phyloP scores from a whole-genome alignment of 169 alveolate genomes.

The Eimeria falciformis region DNA sequence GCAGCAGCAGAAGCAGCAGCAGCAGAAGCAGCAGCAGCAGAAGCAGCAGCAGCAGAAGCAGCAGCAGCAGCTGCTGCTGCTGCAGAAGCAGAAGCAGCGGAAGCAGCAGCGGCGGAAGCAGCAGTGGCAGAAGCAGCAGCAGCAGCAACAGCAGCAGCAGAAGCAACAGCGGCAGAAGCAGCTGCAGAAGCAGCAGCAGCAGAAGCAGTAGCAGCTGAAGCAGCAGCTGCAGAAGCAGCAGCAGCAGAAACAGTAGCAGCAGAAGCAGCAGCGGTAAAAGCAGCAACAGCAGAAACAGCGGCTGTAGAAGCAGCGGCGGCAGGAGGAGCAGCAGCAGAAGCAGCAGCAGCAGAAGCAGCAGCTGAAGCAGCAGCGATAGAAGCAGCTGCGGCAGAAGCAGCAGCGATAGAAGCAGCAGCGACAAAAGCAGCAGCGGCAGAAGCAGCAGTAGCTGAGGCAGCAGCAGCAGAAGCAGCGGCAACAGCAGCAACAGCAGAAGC shows the following conservation, averaged over 20 bases:
- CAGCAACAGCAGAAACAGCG: neutral
- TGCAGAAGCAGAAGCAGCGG: neutral
- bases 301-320: constrained; percentile 22
- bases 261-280: constrained; percentile 22
- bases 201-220: constrained; percentile 21
- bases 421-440: neutral
- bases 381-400: neutral
- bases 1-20: constrained; percentile 9
- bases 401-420: constrained; percentile 8
- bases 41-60: neutral
- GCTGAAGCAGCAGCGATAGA: neutral
- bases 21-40: neutral
- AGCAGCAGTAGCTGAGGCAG: neutral
- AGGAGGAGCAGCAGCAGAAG: neutral
- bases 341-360: constrained; percentile 1
- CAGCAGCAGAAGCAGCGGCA: constrained; percentile 28
- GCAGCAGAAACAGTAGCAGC: constrained; percentile 3
- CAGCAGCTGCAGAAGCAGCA: constrained; percentile 15
- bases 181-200: constrained; percentile 42
- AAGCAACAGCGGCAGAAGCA: constrained; percentile 7
- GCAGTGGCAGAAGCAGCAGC: constrained; percentile 21
- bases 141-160: constrained; percentile 40
- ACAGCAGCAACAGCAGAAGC: neutral
- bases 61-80: constrained; percentile 9
- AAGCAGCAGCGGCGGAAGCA: neutral